Conservation (phyloP, 2,329 filamentous ascomycete species). For the Colletotrichum gigasporum region DNA sequence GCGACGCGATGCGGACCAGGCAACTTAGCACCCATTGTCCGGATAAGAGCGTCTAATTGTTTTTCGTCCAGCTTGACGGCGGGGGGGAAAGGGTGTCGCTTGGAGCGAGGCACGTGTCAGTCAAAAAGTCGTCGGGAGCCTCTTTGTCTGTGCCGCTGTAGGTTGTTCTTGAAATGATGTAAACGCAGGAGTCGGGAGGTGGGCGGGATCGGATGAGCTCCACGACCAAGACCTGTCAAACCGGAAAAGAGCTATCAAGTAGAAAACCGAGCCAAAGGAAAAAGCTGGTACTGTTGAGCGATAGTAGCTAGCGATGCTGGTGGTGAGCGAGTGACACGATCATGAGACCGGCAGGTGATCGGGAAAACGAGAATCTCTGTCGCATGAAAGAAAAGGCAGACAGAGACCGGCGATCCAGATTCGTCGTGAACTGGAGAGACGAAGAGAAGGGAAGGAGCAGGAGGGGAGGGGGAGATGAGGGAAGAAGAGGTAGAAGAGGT, state of each 20-base stretch:
- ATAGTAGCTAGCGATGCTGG: constrained; percentile 21
- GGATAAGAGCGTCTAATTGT: constrained; percentile 5
- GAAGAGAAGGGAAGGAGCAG: constrained; percentile 8
- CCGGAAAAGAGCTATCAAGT: neutral
- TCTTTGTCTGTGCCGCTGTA: neutral
- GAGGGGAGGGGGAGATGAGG: constrained; percentile 24
- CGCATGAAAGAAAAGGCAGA: constrained; percentile 8
- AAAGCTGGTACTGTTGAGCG: constrained; percentile 12
- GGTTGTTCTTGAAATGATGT: neutral
- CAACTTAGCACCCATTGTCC: constrained; percentile 49
- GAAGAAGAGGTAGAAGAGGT: constrained; percentile 28
- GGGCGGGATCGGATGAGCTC: neutral
- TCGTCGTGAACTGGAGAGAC: constrained; percentile 25
- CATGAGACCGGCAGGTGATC: constrained; percentile 33
- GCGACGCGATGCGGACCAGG: constrained; percentile 52
- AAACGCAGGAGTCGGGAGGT: neutral
- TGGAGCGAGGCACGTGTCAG: too few species aligned
- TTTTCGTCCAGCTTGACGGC: constrained; percentile 31
- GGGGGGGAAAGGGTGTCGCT: neutral
- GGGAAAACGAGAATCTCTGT: constrained; percentile 24
- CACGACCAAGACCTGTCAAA: constrained; percentile 4
- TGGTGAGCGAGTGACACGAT: constrained; percentile 33
- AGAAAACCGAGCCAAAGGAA: neutral
- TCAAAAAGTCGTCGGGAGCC: constrained; percentile 8
- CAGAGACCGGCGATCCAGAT: constrained; percentile 29